Evolutionary conservation across 208 protist species (phyloP), one percentile per base, ranked within the genome.

Genomic region (Acanthamoeba castellanii): DNA sequence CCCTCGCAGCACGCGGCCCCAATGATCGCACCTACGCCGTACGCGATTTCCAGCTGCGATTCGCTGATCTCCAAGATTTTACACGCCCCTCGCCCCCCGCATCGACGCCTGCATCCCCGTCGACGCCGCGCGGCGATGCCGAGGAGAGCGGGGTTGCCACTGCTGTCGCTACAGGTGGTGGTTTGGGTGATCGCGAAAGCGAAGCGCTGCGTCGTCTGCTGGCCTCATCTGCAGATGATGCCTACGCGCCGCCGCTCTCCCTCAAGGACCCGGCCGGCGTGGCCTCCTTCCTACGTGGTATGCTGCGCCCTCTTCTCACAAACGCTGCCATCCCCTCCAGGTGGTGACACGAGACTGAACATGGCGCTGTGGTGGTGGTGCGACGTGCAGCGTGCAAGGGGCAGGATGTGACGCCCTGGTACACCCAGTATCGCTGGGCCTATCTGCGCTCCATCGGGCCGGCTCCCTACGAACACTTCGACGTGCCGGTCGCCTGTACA

Each of bases 401-500:
- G 22, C 82, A 89, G 27, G 82, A 89, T n/a, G 52, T 66, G 11
- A 89, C 82, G 30, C 82, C 82, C 14, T 89, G 82, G 82, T 89
- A 52, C 57, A 89, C 57, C 16, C 47, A 89, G 47, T 89, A 68
- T 9, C 82, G 82, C 27, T 68, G 57, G 57, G 7, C 47, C 50
- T 89, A 68, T 34, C 50, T 89, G n/a, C 47, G 57, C 22, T 89
- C 82, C n/a, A 89, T 89, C 52, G 82, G 82, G 8, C 82, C 47
- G 5, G 82, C 47, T 34, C 82, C 27, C 22, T 66, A 45, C 37
- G 82, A 89, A 30, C 57, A 89, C n/a, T 89, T 89, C 45, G 82
- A 89, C 52, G 27, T 68, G 27, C 82, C 82, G 6, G 57, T 89
- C 14, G 82, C 82, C 47, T 89, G 82, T 89, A 68, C 50, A 34